Conservation (phyloP, 2,329 filamentous ascomycete genomes). For the Pseudohalonectria lignicola region DNA sequence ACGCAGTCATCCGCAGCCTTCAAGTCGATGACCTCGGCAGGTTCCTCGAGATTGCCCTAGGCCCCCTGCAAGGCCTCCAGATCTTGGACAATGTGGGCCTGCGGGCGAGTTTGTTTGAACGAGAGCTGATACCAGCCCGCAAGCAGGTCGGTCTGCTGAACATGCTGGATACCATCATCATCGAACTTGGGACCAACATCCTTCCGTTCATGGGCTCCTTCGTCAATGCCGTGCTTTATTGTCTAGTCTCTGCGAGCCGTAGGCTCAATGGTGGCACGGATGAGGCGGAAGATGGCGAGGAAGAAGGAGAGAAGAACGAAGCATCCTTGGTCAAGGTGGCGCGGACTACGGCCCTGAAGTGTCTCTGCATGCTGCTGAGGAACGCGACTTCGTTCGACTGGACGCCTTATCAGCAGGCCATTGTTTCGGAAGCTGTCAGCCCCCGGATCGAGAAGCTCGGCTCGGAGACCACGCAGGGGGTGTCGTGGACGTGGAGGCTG, state of each 20-base stretch:
- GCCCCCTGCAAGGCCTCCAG: constrained; percentile 50
- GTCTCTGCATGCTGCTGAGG: constrained; percentile 66
- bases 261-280: constrained; percentile 32
- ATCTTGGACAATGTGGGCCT: constrained; percentile 41
- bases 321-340: constrained; percentile 54
- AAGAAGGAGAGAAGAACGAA: constrained; percentile 30
- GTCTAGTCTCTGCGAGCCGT: constrained; percentile 59
- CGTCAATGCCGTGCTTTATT: constrained; percentile 71
- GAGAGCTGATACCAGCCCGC: constrained; percentile 52
- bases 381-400: constrained; percentile 63
- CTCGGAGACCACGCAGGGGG: constrained; percentile 75
- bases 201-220: constrained; percentile 56
- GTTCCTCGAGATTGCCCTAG: constrained; percentile 76
- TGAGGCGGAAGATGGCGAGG: constrained; percentile 18
- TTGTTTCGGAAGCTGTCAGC: constrained; percentile 66
- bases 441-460: constrained; percentile 71
- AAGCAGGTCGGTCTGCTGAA: constrained; percentile 88
- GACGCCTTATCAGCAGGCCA: constrained; percentile 55
- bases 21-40: constrained; percentile 61
- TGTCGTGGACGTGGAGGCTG: constrained; percentile 73
- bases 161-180: constrained; percentile 80
- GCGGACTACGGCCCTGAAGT: constrained; percentile 69
- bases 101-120: constrained; percentile 40
- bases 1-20: constrained; percentile 72
- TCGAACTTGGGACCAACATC: constrained; percentile 68